Evolutionary conservation across 2,329 filamentous ascomycete species (phyloP), one percentile per base, ranked within the genome.

Genomic region (Apiospora pterosperma): DNA sequence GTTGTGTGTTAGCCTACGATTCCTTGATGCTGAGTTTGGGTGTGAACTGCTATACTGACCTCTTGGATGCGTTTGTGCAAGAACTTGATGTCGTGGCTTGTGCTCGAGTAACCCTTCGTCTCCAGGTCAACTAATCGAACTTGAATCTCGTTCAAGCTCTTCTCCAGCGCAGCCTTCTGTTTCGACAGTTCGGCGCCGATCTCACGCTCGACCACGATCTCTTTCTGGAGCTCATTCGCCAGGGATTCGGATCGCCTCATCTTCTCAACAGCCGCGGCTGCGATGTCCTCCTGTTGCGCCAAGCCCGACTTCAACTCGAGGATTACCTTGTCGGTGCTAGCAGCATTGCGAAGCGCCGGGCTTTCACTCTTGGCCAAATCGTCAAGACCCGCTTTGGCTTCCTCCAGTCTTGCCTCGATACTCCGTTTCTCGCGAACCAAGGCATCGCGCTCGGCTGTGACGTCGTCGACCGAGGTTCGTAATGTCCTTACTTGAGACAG

Each of bases 81-180:
- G 81, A 97, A 98, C 74, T 96, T 91, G 70, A 98, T 92, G 78
- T 98, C 95, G 73, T 97, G 93, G 76, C 94, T 97, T 28, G 92
- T 92, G 69, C 90, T 96, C 23, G 94, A 96, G 79, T 97, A 98
- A 62, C 94, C 93, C 82, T 98, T 98, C 52, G 96, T 98, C 81
- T 99, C 95, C 10, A 98, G 84, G 75, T 98, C 96, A 62, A 99
- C 90, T 64, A 97, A 88, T 74, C 89, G 89, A 62, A 98, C 86
- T 78, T 98, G 95, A 31, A 95, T 84, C 76, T 99, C 95, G 76
- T 94, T 97, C 61, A 97, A 83, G 63, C 87, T 88, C 82, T 97
- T 97, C 81, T 98, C 96, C 48, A 99, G 82, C 0, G 86, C 86
- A 3, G 92, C 92, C 81, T 97, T 98, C 70, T 97, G 92, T 76